Percentiles rank a stretch among this genome's conserved stretches.
Evolutionary conservation across 1,284 basidiomycete species (phyloP).

Genomic region (Ganoderma resinaceum): DNA sequence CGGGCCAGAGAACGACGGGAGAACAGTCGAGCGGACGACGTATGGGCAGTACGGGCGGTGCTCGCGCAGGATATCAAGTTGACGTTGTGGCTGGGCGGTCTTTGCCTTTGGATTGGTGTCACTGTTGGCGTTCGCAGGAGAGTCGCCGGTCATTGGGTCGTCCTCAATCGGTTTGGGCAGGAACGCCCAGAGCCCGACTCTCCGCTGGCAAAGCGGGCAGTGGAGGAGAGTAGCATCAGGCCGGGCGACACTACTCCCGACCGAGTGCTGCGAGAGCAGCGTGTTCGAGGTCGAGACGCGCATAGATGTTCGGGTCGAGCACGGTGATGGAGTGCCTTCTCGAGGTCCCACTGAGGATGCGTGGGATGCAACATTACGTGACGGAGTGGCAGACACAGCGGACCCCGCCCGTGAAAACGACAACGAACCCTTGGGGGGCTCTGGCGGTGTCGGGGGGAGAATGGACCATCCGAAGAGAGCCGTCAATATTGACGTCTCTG

Average conservation of each 20-base stretch:
- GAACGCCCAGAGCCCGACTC: slow-evolving; percentile 81
- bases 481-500: slow-evolving; percentile 62
- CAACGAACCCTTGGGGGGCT: slow-evolving; percentile 47
- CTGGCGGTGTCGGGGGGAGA: slow-evolving; percentile 42
- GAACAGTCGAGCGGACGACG: slow-evolving; percentile 69
- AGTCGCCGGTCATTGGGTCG: slow-evolving; percentile 18
- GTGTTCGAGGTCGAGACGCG: slow-evolving; percentile 15
- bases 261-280: slow-evolving; percentile 15
- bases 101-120: slow-evolving; percentile 15
- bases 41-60: slow-evolving; percentile 85
- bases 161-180: slow-evolving; percentile 36
- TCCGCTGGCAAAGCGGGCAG: slow-evolving; percentile 74
- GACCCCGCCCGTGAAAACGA: slow-evolving; percentile 48
- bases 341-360: slow-evolving; percentile 50
- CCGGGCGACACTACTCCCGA: slow-evolving; percentile 31
- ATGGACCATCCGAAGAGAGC: slow-evolving; percentile 77
- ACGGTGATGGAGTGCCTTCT: slow-evolving; percentile 32
- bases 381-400: slow-evolving; percentile 46
- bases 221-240: slow-evolving; percentile 61
- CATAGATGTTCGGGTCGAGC: slow-evolving; percentile 23
- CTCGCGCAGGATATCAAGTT: slow-evolving; percentile 77
- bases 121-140: background rate
- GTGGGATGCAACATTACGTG: slow-evolving; percentile 44
- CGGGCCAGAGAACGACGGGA: slow-evolving; percentile 62
- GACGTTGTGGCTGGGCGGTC: slow-evolving; percentile 48